Percentiles rank a stretch among this genome's conserved stretches.
Conservation (phyloP, 2,329 filamentous ascomycete species). For the Cordyceps farinosa region DNA sequence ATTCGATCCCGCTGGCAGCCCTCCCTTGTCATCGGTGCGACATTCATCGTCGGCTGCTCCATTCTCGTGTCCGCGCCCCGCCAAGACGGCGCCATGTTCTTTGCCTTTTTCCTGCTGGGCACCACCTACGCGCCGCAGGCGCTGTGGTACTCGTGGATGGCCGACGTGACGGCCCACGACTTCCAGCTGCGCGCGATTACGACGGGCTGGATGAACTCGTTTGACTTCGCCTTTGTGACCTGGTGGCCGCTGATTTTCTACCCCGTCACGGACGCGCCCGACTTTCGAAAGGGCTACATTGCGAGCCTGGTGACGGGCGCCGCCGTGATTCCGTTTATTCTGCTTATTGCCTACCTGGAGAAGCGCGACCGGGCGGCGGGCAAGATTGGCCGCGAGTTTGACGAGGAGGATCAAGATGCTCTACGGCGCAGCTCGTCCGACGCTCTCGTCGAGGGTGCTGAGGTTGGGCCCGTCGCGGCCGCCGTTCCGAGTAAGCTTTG, state of each 20-base stretch:
- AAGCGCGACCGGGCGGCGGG: slow-evolving; percentile 26
- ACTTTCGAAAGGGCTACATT: slow-evolving; percentile 38
- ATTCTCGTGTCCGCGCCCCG: slow-evolving; percentile 34
- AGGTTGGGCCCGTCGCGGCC: neutral
- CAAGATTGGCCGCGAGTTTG: slow-evolving; percentile 25
- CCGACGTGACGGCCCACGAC: slow-evolving; percentile 38
- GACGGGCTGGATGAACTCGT: slow-evolving; percentile 42
- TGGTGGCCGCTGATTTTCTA: slow-evolving; percentile 41
- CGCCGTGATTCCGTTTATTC: slow-evolving; percentile 34
- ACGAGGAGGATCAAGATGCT: slow-evolving; percentile 9
- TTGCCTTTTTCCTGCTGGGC: slow-evolving; percentile 42
- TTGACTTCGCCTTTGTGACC: slow-evolving; percentile 40
- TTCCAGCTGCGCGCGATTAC: slow-evolving; percentile 41
- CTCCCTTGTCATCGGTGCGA: slow-evolving; percentile 39
- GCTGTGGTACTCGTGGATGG: slow-evolving; percentile 46
- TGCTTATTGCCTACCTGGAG: slow-evolving; percentile 36
- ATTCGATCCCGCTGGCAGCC: slow-evolving; percentile 42
- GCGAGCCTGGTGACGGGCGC: slow-evolving; percentile 37
- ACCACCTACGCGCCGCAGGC: slow-evolving; percentile 44
- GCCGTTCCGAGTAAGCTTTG: neutral
- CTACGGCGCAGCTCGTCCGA: neutral
- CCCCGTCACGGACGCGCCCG: slow-evolving; percentile 37
- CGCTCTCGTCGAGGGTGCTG: neutral
- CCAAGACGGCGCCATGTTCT: slow-evolving; percentile 36
- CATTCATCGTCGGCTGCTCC: slow-evolving; percentile 39